Evolutionary conservation across 306 rosid species (phyloP), one percentile per base, ranked within the genome.

Genomic region (Vigna angularis): DNA sequence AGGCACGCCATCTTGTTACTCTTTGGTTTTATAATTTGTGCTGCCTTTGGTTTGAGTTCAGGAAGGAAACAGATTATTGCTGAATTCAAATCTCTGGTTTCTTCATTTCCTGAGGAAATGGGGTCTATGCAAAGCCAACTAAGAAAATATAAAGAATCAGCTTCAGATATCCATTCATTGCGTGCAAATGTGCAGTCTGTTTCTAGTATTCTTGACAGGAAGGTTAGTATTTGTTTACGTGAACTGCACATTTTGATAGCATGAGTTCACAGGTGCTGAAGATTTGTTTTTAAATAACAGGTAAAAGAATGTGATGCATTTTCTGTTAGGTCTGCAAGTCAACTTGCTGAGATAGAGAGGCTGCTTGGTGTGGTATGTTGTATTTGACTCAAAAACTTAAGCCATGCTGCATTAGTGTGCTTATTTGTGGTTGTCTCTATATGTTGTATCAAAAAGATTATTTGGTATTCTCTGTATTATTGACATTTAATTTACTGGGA

Each of bases 51-150:
- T 76, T 66, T 85, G 26, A 34, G 62, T 86, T 77, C 93, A 95
- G 99, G 99, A 81, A 93, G 98, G 82, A 91, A 91, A 84, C 90
- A 90, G 82, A 75, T 95, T 71, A 84, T 95, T 82, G 88, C 92
- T 5, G 97, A 93, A 84, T 93, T 95, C 79, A 93, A 84, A 84
- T 83, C 93, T 57, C 75, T 95, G 87, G 86, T 93, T 76, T 93
- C 99, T 81, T 90, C 98, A 12, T 95, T 95, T 90, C 99, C 99
- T 38, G 93, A 88, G 73, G 87, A 91, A 84, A 95, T 95, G 98
- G 91, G 88, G 70, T 81, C 87, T 73, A 95, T 95, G 99, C 97
- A 95, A 83, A 87, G 75, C 77, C 92, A 93, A 72, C 55, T 95
- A 51, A 88, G 87, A 36, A 89, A 91, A 87, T 86, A 86, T 77